These are phyloP conservation scores for Teunomyces kruisii DNA, from an alignment of 805 yeast genomes.

Conservation along the genomic window DNA sequence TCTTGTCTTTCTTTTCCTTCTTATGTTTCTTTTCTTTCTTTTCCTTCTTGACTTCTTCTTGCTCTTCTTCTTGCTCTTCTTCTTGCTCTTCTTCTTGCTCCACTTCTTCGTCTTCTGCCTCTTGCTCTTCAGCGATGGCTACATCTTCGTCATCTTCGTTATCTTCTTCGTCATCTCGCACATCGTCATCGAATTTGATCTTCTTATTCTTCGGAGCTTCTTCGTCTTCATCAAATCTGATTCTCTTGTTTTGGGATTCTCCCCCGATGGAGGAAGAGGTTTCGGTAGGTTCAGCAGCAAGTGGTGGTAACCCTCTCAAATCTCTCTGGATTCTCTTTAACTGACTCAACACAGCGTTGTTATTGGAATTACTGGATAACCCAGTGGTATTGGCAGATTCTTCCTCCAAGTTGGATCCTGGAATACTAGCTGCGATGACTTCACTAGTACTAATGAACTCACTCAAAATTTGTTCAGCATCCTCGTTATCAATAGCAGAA, in stretches of 20 bases:
- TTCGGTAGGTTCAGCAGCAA: conserved; percentile 20
- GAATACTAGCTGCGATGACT: conserved; percentile 27
- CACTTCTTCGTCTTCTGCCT: conserved; percentile 10
- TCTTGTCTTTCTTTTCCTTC: conserved; percentile 25
- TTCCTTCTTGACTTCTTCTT: conserved; percentile 9
- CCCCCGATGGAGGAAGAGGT: conserved; percentile 6
- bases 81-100: conserved; percentile 17
- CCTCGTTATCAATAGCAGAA: conserved; percentile 32
- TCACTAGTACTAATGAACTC: conserved; percentile 43
- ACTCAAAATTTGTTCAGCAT: conserved; percentile 47
- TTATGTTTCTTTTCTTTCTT: conserved; percentile 20
- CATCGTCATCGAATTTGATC: conserved; percentile 16
- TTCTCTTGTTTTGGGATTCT: conserved; percentile 22
- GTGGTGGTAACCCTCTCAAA: conserved; percentile 77
- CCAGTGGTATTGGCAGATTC: conserved; percentile 26
- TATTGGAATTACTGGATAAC: conserved; percentile 30
- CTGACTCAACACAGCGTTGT: conserved; percentile 54
- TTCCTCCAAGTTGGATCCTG: conserved; percentile 24
- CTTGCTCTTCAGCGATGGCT: conserved; percentile 7
- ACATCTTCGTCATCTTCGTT: conserved; percentile 13
- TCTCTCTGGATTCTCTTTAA: conserved; percentile 74
- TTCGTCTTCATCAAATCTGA: conserved; percentile 22
- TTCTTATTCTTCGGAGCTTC: conserved; percentile 15
- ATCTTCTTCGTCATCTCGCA: conserved; percentile 8
- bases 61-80: conserved; percentile 20